Base-by-base conservation (phyloP, 352 stramenopile genomes). In the Phytophthora rubi region DNA sequence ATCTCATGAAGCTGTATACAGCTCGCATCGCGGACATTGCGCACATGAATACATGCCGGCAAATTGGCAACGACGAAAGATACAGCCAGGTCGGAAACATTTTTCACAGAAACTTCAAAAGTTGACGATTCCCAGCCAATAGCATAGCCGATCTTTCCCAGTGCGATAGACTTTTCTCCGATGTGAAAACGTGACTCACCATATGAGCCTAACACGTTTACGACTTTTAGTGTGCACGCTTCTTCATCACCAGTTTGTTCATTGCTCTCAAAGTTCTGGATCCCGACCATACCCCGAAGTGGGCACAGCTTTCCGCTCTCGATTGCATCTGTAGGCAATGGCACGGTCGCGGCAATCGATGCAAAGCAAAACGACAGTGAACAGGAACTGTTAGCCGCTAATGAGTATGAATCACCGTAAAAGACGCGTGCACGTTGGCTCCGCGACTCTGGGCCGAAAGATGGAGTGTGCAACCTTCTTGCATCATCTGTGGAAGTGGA, bases 131-230 rank as follows among this genome's bases (percentile, higher is more conserved):
- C 86, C 88, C 88, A 95, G 3, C 85, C 85, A 57, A 91, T 80
- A 6, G 79, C 83, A 58, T 94, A 96, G 2, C 88, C 87, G 61
- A 97, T 88, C 59, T 97, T 97, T 45, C 90, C 90, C 28, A 97
- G 69, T 32, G 77, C 79, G 18, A 96, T 51, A 12, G 54, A 49
- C 18, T 79, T 88, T 16, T 93, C 81, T 15, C 57, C n/a, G 15
- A 94, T 74, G 13, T 77, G 61, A 49, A 97, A 74, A 16, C 56
- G 69, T 6, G 90, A 77, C 52, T 96, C 84, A 10, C 85, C 85
- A 65, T 91, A 95, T 8, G 58, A 73, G 4, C 88, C 90, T 16
- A 62, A 71, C 18, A 95, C 44, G 30, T 83, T 80, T 18, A 96
- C 63, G 7, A 88, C 59, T 58, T 88, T 91, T 13, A 97, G 61